Evolutionary conservation across 148 eudicot species (phyloP), one percentile per base, ranked within the genome.

Genomic region (Persicaria tinctoria): DNA sequence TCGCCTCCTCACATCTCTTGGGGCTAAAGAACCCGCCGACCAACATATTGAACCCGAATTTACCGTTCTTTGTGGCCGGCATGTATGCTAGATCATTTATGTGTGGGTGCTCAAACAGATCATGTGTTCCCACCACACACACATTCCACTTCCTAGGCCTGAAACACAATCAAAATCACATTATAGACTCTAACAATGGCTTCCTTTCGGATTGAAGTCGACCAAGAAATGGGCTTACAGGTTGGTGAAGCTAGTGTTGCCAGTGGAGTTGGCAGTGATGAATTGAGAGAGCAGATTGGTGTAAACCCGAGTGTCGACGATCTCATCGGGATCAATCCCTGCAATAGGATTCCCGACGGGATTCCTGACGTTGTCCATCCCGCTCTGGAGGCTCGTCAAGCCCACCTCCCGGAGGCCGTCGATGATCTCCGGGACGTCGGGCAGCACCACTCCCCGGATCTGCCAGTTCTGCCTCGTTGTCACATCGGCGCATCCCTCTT

Each of bases 81-180:
- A 95, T 95, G 83, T 95, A 95, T 10, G 98, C 97, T 70, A 95
- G 91, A 79, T 95, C 98, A 60, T 95, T 95, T 45, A 95, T 95
- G 81, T 95, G 98, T 41, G 98, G 98, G 78, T 95, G 98, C 84
- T 95, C 98, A 72, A 84, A 95, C 3, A 95, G 90, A 82, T 95
- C 97, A 68, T 95, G 97, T 16, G 98, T 89, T 3, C 98, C 98
- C 60, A 95, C 84, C 5, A 95, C 98, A 70, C 93, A 92, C 80
- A 88, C 96, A 81, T 95, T 95, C 98, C 98, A 95, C 84, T 92
- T 95, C 87, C 98, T 87, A 20, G 98, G 98, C 89, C 98, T 95
- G 82, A 69, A 59, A 63, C 20, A 44, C 46, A 12, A 44, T 68
- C 38, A 47, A 6, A 3, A 73, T 27, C 44, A 51, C 0, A 64